Base-by-base conservation (phyloP, 345 rosid species). In the Gynandropsis gynandra region DNA sequence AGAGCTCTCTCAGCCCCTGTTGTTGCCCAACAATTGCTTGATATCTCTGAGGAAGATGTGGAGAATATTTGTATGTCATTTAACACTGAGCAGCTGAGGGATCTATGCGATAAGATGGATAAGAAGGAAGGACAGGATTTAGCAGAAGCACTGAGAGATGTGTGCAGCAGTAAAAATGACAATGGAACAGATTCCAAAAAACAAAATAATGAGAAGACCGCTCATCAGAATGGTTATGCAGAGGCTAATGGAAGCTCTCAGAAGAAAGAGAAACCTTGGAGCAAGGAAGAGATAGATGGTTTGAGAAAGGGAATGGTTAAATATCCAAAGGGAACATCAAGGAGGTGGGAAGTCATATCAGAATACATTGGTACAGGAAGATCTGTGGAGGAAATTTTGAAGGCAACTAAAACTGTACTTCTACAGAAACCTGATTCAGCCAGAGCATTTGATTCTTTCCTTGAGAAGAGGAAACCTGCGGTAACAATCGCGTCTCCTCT, bases 311-410 rank as follows among this genome's bases (percentile, higher is more conserved):
- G 97, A 61, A 81, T 79, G 58, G 72, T 56, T 61, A 93, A 93
- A 59, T 88, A 72, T 64, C 95, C 92, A 11, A 93, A 93, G 68
- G 99, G 99, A 56, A 93, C 95, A 42, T 81, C 95, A 33, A 79
- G 83, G 16, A 85, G 99, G 72, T 93, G 99, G 99, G 99, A 88
- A 66, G 97, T 93, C 55, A 65, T 93, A 54, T 88, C 99, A 9
- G 99, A 85, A 55, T 93, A 75, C 72, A 80, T 93, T 8, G 97
- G 95, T 47, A 85, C 95, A 5, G 89, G 76, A 47, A 81, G 99
- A 74, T 78, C 95, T 16, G 97, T 93, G 38, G 99, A 88, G 58
- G 99, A 93, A 68, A 83, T 93, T 60, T 65, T 88, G 13, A 87
- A 83, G 77, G 99, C 97, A 59, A 93, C 94, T 10, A 88, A 85